Evolutionary conservation across 2,329 filamentous ascomycete genomes (phyloP), one percentile per base, ranked within the genome.

Genomic region (Colletotrichum sp.): DNA sequence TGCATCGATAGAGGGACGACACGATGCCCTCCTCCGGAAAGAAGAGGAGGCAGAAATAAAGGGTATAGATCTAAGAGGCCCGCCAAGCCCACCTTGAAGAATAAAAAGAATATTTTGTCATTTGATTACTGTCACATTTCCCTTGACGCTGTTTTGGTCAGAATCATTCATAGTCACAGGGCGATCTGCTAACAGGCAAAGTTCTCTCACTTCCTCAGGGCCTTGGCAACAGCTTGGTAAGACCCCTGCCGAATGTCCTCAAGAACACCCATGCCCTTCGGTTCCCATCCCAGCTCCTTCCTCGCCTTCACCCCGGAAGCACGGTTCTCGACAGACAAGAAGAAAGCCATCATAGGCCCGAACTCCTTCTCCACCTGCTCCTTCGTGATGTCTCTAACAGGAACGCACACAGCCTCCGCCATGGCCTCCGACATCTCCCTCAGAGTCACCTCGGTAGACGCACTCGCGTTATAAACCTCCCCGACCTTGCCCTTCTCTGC

Each of bases 261-360:
- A 55, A 88, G 36, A 52, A 87, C 78, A 2, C 82, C 81, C 43
- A 79, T 74, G 63, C 80, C 82, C 52, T 78, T 79, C 2, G 84
- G 80, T 74, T 81, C 68, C 86, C 86, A 88, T 7, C 83, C 85
- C 67, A 88, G 77, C 79, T 83, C 80, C 58, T 78, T 79, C 72
- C 72, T 81, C 6, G 85, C 86, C 80, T 87, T 87, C 24, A 80
- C 82, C 4, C 43, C 43, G 18, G 82, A 83, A 7, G 82, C 82
- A 7, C 83, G 80, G 74, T 84, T 85, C 74, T 83, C 80, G 5
- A 77, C 65, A 3, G 75, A 79, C 52, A 87, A 67, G 71, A 87
- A 85, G 28, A 32, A 70, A 1, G 84, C 80, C 13, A 87, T 68
- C 48, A 85, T 84, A 5, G 58, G 30, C 2, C 84, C 82, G 52